These are phyloP conservation scores for Metarhizium rileyi DNA, from an alignment of 2,329 filamentous ascomycete genomes.

Conservation along the genomic window DNA sequence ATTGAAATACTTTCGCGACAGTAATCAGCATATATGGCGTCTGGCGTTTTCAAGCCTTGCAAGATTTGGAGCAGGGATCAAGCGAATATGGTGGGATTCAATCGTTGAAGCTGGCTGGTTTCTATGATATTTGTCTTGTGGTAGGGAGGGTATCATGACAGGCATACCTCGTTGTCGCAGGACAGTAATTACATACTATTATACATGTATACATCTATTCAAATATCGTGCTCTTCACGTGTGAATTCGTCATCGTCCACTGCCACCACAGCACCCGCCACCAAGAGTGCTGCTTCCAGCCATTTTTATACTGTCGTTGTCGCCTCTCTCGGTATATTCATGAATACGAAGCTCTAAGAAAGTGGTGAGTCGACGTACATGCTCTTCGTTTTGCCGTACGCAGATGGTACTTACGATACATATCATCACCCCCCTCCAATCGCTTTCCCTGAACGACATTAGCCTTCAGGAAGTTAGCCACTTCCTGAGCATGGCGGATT, in stretches of 20 bases:
- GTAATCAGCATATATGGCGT: constrained; percentile 14
- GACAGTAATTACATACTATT: constrained; percentile 7
- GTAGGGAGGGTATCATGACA: constrained; percentile 13
- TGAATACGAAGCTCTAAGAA: constrained; percentile 73
- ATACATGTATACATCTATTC: constrained; percentile 14
- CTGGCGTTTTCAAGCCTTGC: constrained; percentile 15
- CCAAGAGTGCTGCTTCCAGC: constrained; percentile 28
- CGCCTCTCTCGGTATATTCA: constrained; percentile 78
- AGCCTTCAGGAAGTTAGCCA: constrained; percentile 67
- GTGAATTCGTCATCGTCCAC: neutral
- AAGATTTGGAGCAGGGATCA: constrained; percentile 3
- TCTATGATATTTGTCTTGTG: neutral
- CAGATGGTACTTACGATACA: constrained; percentile 46
- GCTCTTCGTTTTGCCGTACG: neutral
- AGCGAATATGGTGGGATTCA: neutral
- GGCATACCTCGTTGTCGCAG: constrained; percentile 5
- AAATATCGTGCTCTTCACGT: neutral
- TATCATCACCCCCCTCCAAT: constrained; percentile 31
- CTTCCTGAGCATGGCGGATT: constrained; percentile 71
- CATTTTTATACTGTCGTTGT: constrained; percentile 83
- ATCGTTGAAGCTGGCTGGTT: neutral
- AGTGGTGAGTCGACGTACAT: neutral
- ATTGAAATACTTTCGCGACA: constrained; percentile 37
- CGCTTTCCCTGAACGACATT: constrained; percentile 81
- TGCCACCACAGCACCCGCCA: constrained; percentile 21